Conservation (phyloP, 1,284 basidiomycete genomes). For the Trichosporon sp. region DNA sequence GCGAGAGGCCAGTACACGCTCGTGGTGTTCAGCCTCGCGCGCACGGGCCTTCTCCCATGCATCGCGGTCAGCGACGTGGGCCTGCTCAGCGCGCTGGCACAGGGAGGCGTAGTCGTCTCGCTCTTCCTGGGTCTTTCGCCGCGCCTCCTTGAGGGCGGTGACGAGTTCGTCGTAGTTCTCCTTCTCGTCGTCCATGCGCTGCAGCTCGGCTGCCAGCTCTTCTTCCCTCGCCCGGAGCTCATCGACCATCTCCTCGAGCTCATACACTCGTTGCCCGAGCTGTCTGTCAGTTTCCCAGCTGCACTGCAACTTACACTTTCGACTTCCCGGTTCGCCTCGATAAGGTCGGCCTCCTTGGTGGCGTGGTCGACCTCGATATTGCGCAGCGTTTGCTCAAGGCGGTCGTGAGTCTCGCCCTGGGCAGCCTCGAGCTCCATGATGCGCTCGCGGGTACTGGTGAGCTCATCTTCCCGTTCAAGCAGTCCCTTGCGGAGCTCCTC, state of each 20-base stretch:
- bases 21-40: constrained; percentile 50
- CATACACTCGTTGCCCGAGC: constrained; percentile 46
- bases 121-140: constrained; percentile 47
- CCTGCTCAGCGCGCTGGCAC: constrained; percentile 55
- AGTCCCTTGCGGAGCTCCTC: constrained; percentile 37
- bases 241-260: constrained; percentile 58
- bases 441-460: constrained; percentile 31
- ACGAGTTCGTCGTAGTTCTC: constrained; percentile 67
- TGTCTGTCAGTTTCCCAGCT: constrained; percentile 13
- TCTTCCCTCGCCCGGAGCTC: constrained; percentile 57
- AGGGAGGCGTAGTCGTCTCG: constrained; percentile 65
- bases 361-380: constrained; percentile 45
- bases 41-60: constrained; percentile 48
- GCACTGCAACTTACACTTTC: constrained; percentile 53
- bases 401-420: constrained; percentile 42
- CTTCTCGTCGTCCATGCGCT: constrained; percentile 55
- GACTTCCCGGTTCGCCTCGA: constrained; percentile 64
- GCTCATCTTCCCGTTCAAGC: constrained; percentile 38
- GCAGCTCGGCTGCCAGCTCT: constrained; percentile 54
- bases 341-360: constrained; percentile 45
- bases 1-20: constrained; percentile 46
- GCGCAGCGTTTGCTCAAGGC: constrained; percentile 43
- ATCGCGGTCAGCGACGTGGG: constrained; percentile 36
- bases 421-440: constrained; percentile 41
- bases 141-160: constrained; percentile 71